These are phyloP conservation scores for Microstegium vimineum DNA, from an alignment of 176 grass and related monocot species.

Conservation along the genomic window DNA sequence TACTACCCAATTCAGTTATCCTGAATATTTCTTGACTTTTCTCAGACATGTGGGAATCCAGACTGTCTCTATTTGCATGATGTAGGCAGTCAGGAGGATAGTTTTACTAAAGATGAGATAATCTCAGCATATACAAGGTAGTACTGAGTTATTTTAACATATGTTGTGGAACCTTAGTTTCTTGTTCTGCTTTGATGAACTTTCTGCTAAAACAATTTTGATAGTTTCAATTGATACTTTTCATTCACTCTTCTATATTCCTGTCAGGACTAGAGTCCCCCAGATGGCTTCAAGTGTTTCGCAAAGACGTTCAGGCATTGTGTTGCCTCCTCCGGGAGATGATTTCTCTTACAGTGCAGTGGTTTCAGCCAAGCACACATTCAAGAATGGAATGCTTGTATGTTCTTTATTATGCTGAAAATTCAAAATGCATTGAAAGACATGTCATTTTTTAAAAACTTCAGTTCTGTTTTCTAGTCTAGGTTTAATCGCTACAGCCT, in stretches of 20 bases:
- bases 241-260: slow-evolving; percentile 14
- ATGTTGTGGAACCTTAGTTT: not conserved
- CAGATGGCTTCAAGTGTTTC: slow-evolving; percentile 75
- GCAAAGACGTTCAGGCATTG: slow-evolving; percentile 64
- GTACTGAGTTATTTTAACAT: not conserved
- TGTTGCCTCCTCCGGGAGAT: slow-evolving; percentile 81
- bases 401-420: slow-evolving; percentile 16
- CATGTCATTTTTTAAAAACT: not conserved
- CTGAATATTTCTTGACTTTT: slow-evolving; percentile 29
- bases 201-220: not conserved
- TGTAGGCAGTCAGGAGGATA: slow-evolving; percentile 89
- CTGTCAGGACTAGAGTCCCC: slow-evolving; percentile 85
- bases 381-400: slow-evolving; percentile 73
- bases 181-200: slow-evolving; percentile 15
- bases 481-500: not conserved
- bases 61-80: slow-evolving; percentile 99
- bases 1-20: slow-evolving; percentile 10
- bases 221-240: slow-evolving; percentile 12
- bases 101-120: slow-evolving; percentile 98
- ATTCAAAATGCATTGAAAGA: slow-evolving; percentile 1
- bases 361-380: slow-evolving; percentile 48
- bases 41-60: slow-evolving; percentile 92
- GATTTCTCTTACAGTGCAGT: slow-evolving; percentile 61
- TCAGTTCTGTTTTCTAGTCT: slow-evolving; percentile 9
- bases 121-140: slow-evolving; percentile 99